Evolutionary conservation across 768 basidiomycete genomes (phyloP), one percentile per base, ranked within the genome.

Genomic region (Phylloporus sp.): DNA sequence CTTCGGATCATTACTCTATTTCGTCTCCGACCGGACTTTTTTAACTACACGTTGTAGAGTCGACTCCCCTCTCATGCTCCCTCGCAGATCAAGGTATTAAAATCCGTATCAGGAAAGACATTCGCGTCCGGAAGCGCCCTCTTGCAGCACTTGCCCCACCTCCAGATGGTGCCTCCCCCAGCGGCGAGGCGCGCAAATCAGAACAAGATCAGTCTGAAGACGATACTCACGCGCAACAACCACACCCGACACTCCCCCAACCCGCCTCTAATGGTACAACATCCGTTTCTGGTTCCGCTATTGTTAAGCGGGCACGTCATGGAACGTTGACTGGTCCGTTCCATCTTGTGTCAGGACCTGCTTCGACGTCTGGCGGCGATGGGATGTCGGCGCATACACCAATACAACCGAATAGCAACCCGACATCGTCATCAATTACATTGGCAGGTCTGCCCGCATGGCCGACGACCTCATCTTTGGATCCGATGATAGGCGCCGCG

Each of bases 71-170:
- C 1, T 95, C 93, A 2, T 90, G 86, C 58, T 89, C 90, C 0
- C 80, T 95, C 49, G 91, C 92, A n/a, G 92, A 95, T 64, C 93
- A 95, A 70, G 93, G 93, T 22, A 92, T 95, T 71, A 95, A 95
- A 71, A 94, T 95, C 48, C 85, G 92, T 27, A 95, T 95, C 47
- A 81, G 93, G 31, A 95, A 94, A 68, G 91, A 95, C 53, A 91
- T 93, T 31, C 84, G 91, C 1, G 85, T 88, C 23, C 80, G 91
- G 56, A 91, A 91, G 65, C 75, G 84, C 11, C 80, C 84, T 5
- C 76, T 75, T 23, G 72, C 73, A 29, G 70, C 72, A 0, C 64
- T 70, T 16, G 59, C 59, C 3, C 48, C 49, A 12, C 55, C 53
- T 0, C 41, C 60, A 12, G 69, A 65, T 35, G 41, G 55, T 41